phyloP scores from a whole-genome alignment of 768 basidiomycete species.

The Udeniomyces megalosporus region DNA sequence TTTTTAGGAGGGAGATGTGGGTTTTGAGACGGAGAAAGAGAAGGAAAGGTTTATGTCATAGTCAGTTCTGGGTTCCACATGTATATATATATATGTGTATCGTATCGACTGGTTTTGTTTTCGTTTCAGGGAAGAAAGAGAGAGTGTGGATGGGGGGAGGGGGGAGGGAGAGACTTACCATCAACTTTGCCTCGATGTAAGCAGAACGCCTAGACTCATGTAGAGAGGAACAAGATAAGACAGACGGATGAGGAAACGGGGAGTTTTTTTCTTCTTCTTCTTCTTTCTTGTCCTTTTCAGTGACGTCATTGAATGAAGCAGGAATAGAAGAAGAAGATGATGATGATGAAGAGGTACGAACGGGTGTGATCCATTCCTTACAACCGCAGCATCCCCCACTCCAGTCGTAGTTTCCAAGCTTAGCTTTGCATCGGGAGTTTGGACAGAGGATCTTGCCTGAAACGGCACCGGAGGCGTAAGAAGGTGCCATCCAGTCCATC shows the following conservation, averaged over 20 bases:
- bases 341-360: slow-evolving; percentile 30
- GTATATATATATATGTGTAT: no score
- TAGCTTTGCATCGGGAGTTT: slow-evolving; percentile 72
- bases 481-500: slow-evolving; percentile 94
- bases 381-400: slow-evolving; percentile 84
- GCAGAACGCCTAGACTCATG: slow-evolving; percentile 37
- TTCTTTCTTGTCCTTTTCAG: neutral
- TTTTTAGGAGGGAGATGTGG: no score
- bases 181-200: slow-evolving; percentile 43
- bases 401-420: slow-evolving; percentile 95
- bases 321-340: neutral
- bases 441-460: slow-evolving; percentile 85
- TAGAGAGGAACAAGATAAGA: neutral
- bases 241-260: neutral
- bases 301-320: neutral
- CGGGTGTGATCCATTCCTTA: slow-evolving; percentile 81
- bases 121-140: no score
- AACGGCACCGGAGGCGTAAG: slow-evolving; percentile 55
- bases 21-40: no score
- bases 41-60: no score
- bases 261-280: no score
- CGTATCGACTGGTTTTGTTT: no score
- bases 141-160: no score
- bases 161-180: slow-evolving; percentile 17
- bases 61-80: no score